Conservation (phyloP, 805 yeast species). For the Candida gorgasii region DNA sequence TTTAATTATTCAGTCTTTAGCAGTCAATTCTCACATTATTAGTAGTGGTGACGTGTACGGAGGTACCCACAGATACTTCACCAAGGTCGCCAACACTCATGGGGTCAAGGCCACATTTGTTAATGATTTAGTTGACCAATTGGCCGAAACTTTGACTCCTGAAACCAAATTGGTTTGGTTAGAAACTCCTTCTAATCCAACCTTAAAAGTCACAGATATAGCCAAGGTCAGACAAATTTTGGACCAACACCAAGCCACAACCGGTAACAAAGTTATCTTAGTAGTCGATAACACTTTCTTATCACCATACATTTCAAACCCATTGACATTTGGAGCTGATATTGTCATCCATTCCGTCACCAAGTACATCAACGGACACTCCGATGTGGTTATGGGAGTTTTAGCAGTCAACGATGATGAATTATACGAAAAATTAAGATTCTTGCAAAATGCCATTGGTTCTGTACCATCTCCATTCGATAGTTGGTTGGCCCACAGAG, state of each 20-base stretch:
- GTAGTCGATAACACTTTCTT: constrained; percentile 89
- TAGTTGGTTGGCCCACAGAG: constrained; percentile 91
- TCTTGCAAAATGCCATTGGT: constrained; percentile 86
- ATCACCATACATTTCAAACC: constrained; percentile 86
- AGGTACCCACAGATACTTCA: constrained; percentile 88
- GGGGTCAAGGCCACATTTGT: constrained; percentile 73
- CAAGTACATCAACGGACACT: constrained; percentile 89
- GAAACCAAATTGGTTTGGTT: constrained; percentile 82
- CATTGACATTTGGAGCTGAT: constrained; percentile 80
- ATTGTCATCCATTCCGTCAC: constrained; percentile 88
- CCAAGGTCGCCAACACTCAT: constrained; percentile 79
- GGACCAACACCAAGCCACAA: constrained; percentile 40
- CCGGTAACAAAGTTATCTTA: constrained; percentile 54
- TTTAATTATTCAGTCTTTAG: constrained; percentile 68
- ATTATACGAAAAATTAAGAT: constrained; percentile 64
- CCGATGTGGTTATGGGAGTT: constrained; percentile 87
- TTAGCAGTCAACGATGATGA: constrained; percentile 66
- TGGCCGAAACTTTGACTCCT: constrained; percentile 53
- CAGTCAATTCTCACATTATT: constrained; percentile 70
- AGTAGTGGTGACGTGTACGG: constrained; percentile 88
- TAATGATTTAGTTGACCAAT: constrained; percentile 59
- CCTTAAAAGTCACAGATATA: constrained; percentile 77
- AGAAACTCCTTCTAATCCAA: constrained; percentile 89
- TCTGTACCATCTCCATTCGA: constrained; percentile 90
- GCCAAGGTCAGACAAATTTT: constrained; percentile 58